Evolutionary conservation across 495 filamentous ascomycete genomes (phyloP).

Genomic region (Aspergillus nanangensis): DNA sequence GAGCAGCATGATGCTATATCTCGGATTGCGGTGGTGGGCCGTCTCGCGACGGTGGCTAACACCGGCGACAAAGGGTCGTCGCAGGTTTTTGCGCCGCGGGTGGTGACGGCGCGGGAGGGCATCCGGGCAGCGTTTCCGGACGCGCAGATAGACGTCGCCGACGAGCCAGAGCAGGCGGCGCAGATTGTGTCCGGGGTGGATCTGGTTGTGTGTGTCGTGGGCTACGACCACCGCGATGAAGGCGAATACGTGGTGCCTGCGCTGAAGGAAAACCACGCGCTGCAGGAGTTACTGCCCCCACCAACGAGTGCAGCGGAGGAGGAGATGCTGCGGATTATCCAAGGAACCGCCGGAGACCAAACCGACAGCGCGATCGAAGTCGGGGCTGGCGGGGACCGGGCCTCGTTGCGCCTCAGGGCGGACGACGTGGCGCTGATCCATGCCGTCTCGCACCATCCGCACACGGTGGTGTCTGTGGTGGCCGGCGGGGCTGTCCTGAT

Average conservation of each 20-base stretch:
- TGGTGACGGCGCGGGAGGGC: constrained; percentile 11
- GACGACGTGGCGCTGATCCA: constrained; percentile 44
- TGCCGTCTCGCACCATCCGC: constrained; percentile 45
- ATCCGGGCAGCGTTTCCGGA: constrained; percentile 5
- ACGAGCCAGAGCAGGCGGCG: background rate
- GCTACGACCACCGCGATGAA: constrained; percentile 15
- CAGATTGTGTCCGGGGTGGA: constrained; percentile 7
- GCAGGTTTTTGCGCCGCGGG: constrained; percentile 9
- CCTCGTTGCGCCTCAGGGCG: constrained; percentile 8
- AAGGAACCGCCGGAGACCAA: background rate
- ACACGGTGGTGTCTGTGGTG: constrained; percentile 11
- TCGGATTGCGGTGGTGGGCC: constrained; percentile 14
- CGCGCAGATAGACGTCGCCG: constrained; percentile 2
- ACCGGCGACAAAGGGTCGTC: constrained; percentile 20
- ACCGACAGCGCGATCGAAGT: constrained; percentile 2
- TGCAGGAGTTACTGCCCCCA: background rate
- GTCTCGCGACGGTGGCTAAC: constrained; percentile 9
- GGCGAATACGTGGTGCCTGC: constrained; percentile 16
- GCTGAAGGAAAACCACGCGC: constrained; percentile 1
- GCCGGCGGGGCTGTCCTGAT: constrained; percentile 14
- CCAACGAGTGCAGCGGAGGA: background rate
- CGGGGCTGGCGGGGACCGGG: constrained; percentile 15
- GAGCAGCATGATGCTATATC: background rate
- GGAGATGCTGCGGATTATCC: background rate
- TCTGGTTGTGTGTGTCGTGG: constrained; percentile 13